These are phyloP conservation scores for Metschnikowia gelsemii DNA, from an alignment of 805 yeast genomes.

Conservation along the genomic window DNA sequence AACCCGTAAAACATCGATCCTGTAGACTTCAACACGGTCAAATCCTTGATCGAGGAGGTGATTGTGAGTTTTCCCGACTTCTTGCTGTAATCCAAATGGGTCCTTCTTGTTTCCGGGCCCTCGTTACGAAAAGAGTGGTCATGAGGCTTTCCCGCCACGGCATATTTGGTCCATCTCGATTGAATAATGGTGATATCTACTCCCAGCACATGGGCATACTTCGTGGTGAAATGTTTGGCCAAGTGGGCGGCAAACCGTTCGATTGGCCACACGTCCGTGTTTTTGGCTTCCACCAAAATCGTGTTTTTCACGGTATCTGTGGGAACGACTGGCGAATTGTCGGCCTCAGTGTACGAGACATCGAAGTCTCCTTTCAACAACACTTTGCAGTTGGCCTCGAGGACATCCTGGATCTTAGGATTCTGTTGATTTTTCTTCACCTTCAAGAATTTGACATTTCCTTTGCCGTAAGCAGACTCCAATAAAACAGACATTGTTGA, in stretches of 20 bases:
- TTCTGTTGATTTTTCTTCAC: conserved; percentile 75
- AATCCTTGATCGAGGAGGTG: conserved; percentile 69
- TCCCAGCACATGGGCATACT: conserved; percentile 76
- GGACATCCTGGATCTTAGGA: conserved; percentile 73
- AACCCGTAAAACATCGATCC: conserved; percentile 91
- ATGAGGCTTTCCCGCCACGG: conserved; percentile 71
- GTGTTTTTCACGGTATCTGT: conserved; percentile 94
- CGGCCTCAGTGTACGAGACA: conserved; percentile 80
- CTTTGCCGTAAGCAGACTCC: conserved; percentile 81
- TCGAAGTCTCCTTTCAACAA: conserved; percentile 79
- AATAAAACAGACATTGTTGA: conserved; percentile 18
- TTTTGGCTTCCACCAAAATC: conserved; percentile 77
- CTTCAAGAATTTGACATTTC: conserved; percentile 87
- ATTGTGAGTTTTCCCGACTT: conserved; percentile 52
- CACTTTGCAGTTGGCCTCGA: conserved; percentile 80
- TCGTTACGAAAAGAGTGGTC: conserved; percentile 83
- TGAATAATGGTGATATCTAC: conserved; percentile 67
- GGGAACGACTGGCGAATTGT: conserved; percentile 86
- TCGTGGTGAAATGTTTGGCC: conserved; percentile 74
- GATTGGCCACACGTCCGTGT: conserved; percentile 82
- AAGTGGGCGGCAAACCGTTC: conserved; percentile 86
- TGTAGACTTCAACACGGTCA: conserved; percentile 85
- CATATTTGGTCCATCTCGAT: conserved; percentile 75
- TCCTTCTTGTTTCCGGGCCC: conserved; percentile 76
- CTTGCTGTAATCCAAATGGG: conserved; percentile 53